A percentile compares a stretch with the other conserved stretches of the same genome.
Conservation (phyloP, 1,284 basidiomycete species). For the Puccinia sorghi region DNA sequence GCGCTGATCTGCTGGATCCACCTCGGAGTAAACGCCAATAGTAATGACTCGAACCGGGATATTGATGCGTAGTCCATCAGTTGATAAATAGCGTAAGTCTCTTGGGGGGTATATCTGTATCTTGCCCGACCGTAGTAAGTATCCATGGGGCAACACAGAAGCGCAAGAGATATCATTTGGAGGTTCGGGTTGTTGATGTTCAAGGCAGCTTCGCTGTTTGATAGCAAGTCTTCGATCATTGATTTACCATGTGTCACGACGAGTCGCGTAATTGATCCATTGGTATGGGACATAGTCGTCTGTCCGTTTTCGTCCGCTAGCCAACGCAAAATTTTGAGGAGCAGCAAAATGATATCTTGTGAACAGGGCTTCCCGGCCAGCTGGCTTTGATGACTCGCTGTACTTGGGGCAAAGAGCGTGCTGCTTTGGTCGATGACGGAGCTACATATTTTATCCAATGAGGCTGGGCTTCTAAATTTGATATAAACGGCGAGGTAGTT, state of each 20-base stretch:
- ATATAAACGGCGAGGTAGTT: constrained; percentile 26
- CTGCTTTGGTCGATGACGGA: constrained; percentile 30
- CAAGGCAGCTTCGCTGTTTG: constrained; percentile 30
- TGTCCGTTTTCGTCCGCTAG: constrained; percentile 24
- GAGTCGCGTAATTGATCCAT: constrained; percentile 19
- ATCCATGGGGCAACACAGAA: constrained; percentile 41
- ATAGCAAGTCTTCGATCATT: constrained; percentile 37
- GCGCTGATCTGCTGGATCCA: constrained; percentile 17
- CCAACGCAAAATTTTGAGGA: constrained; percentile 40
- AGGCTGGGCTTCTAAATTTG: constrained; percentile 25
- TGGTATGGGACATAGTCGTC: constrained; percentile 15
- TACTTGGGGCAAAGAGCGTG: constrained; percentile 12
- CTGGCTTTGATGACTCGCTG: neutral
- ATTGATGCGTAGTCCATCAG: constrained; percentile 35
- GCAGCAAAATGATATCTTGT: constrained; percentile 21
- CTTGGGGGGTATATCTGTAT: constrained; percentile 8
- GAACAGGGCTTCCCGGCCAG: neutral
- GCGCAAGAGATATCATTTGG: constrained; percentile 33
- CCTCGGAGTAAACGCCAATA: constrained; percentile 24
- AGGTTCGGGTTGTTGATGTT: constrained; percentile 13
- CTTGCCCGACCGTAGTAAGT: constrained; percentile 4
- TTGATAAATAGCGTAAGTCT: constrained; percentile 30
- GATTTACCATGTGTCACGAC: constrained; percentile 34
- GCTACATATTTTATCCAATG: constrained; percentile 44
- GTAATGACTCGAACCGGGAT: constrained; percentile 25